Percentiles rank a stretch among this genome's conserved stretches.
These are phyloP conservation scores for Hypoxylon crocopeplum DNA, from an alignment of 495 filamentous ascomycete species.

Conservation along the genomic window DNA sequence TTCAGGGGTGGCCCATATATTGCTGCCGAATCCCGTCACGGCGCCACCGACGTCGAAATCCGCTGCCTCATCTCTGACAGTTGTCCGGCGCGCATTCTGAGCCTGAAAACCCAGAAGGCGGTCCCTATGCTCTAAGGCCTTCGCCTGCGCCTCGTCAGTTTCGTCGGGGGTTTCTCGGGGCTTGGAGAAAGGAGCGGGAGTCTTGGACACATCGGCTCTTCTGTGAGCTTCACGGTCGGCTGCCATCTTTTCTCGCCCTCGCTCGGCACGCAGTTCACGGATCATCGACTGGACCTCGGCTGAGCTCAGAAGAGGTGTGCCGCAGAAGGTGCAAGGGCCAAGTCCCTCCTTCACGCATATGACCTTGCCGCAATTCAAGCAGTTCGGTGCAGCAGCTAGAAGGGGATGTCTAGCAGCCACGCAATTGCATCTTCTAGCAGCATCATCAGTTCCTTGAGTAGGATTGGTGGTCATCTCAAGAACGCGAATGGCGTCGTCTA, in stretches of 20 bases:
- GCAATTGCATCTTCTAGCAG: constrained; percentile 77
- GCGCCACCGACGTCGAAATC: constrained; percentile 83
- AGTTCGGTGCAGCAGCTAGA: constrained; percentile 87
- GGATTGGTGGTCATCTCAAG: constrained; percentile 92
- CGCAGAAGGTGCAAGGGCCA: constrained; percentile 94
- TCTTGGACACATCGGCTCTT: constrained; percentile 66
- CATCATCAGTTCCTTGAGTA: constrained; percentile 57
- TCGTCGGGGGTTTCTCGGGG: constrained; percentile 50
- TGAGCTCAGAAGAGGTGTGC: constrained; percentile 69
- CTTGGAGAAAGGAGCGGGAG: constrained; percentile 55
- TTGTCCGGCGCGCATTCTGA: constrained; percentile 86
- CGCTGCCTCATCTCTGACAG: constrained; percentile 89
- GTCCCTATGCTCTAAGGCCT: constrained; percentile 80
- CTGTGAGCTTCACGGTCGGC: constrained; percentile 72
- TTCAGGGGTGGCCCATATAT: constrained; percentile 86
- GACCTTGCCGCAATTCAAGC: constrained; percentile 92
- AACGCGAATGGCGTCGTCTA: constrained; percentile 89
- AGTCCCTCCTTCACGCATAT: constrained; percentile 93
- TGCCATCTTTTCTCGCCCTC: constrained; percentile 83
- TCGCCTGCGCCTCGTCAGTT: constrained; percentile 53
- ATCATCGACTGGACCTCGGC: constrained; percentile 85
- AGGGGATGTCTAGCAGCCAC: constrained; percentile 85
- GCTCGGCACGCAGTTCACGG: constrained; percentile 80
- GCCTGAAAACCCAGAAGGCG: constrained; percentile 83
- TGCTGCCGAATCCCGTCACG: constrained; percentile 53